These are phyloP conservation scores for Botrytis aclada DNA, from an alignment of 2,329 filamentous ascomycete species.

Conservation along the genomic window DNA sequence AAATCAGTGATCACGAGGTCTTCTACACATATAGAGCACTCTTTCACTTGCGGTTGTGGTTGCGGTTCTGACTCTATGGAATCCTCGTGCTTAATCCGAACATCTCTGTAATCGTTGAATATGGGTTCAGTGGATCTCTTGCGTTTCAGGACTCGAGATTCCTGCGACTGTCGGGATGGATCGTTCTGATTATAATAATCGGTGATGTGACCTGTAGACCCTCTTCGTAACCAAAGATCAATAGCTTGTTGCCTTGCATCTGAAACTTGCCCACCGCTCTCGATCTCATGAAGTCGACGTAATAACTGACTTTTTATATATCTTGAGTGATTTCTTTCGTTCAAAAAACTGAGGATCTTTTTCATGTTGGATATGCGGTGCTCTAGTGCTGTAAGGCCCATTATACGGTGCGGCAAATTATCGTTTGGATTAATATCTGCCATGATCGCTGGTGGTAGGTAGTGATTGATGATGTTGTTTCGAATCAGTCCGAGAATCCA, in stretches of 20 bases:
- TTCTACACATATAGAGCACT: constrained; percentile 5
- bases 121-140: neutral
- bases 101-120: neutral
- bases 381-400: no score
- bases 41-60: neutral
- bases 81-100: neutral
- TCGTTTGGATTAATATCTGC: no score
- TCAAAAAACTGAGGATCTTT: no score
- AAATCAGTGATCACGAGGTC: neutral
- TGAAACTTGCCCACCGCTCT: no score
- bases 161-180: neutral
- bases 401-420: no score
- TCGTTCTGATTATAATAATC: neutral
- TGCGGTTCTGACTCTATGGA: neutral
- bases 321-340: no score
- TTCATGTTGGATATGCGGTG: no score
- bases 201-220: neutral
- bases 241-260: no score
- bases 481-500: neutral
- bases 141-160: neutral
- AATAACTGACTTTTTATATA: no score
- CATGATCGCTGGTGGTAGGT: neutral
- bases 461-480: accelerated
- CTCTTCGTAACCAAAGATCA: neutral
- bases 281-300: no score